Evolutionary conservation across 192 early-diverging fungal species (phyloP), one percentile per base, ranked within the genome.

Genomic region (Coemansia furcata): DNA sequence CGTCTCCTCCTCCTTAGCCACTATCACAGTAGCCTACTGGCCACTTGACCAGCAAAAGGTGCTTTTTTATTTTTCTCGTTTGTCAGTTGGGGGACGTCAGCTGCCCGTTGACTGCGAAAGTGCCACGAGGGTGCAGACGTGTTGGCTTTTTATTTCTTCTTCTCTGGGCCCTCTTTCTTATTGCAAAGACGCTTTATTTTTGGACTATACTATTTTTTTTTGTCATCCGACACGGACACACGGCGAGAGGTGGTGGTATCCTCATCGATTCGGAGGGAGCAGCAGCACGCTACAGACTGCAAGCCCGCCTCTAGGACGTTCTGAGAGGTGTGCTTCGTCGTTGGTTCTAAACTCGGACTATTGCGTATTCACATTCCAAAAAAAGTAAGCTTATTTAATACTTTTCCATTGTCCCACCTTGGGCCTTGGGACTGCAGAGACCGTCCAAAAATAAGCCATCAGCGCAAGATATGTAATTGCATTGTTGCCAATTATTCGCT

Each of bases 181-280:
- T 40, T 70, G 78, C 35, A 68, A 84, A 12, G 46, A 29, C 37
- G 59, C n/a, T 10, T 36, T 57, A 60, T 60, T 65, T 59, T 46
- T 32, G n/a, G 11, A 57, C 37, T 63, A 38, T 69, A 11, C 55
- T 77, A 23, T 63, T 83, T 23, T 76, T 84, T 66, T 40, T 81
- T 42, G 81, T 55, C 82, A 55, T 33, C 29, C 52, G 52, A 55
- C 52, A 55, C 52, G 15, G 14, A 33, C 39, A 40, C 39, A 40
- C 39, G 44, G 44, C n/a, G 44, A 44, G 43, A n/a, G n/a, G n/a
- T n/a, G n/a, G 44, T n/a, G 52, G 52, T 32, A 55, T 55, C 52
- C 52, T 55, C 32, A 33, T 30, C 52, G 52, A 55, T 32, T 32
- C 30, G 26, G 15, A 55, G 30, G 52, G 14, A 40, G 29, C 52